These are phyloP conservation scores for Fusarium pseudograminearum DNA, from an alignment of 2,329 filamentous ascomycete genomes.

Conservation along the genomic window DNA sequence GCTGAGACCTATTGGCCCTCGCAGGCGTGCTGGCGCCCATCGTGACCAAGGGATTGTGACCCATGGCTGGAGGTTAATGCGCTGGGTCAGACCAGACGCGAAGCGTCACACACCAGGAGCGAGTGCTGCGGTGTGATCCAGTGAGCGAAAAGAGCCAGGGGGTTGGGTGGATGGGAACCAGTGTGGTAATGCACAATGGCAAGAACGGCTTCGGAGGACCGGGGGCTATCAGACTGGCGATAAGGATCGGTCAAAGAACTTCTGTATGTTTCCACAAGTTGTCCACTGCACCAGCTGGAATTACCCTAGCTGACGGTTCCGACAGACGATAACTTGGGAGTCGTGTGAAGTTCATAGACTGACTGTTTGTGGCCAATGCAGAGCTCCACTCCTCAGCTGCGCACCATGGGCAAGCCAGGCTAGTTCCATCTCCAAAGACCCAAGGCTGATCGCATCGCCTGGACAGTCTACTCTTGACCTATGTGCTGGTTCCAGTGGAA, in stretches of 20 bases:
- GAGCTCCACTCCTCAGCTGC: slow-evolving; percentile 57
- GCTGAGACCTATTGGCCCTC: slow-evolving; percentile 46
- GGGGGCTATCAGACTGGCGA: slow-evolving; percentile 58
- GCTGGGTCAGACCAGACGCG: slow-evolving; percentile 65
- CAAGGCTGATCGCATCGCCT: slow-evolving; percentile 51
- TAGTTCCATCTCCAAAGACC: slow-evolving; percentile 39
- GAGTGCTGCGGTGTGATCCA: slow-evolving; percentile 57
- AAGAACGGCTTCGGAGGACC: slow-evolving; percentile 54
- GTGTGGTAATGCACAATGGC: slow-evolving; percentile 27
- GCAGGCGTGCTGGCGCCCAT: slow-evolving; percentile 63
- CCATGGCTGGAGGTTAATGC: slow-evolving; percentile 66
- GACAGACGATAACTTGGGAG: slow-evolving; percentile 54
- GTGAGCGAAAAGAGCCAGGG: slow-evolving; percentile 51
- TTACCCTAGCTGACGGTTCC: slow-evolving; percentile 56
- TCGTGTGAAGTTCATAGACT: slow-evolving; percentile 54
- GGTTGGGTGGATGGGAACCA: slow-evolving; percentile 43
- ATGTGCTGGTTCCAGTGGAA: slow-evolving; percentile 72
- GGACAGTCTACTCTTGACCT: slow-evolving; percentile 60
- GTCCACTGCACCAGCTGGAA: slow-evolving; percentile 52
- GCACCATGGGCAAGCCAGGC: slow-evolving; percentile 32
- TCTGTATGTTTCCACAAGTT: slow-evolving; percentile 60
- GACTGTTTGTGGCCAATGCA: slow-evolving; percentile 63
- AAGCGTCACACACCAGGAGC: slow-evolving; percentile 60
- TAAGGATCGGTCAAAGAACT: slow-evolving; percentile 54
- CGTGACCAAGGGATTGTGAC: slow-evolving; percentile 56